Percentiles rank a stretch among this genome's conserved stretches.
These are phyloP conservation scores for Capniomyces stellatus DNA, from an alignment of 371 early-diverging fungal genomes.

Conservation along the genomic window DNA sequence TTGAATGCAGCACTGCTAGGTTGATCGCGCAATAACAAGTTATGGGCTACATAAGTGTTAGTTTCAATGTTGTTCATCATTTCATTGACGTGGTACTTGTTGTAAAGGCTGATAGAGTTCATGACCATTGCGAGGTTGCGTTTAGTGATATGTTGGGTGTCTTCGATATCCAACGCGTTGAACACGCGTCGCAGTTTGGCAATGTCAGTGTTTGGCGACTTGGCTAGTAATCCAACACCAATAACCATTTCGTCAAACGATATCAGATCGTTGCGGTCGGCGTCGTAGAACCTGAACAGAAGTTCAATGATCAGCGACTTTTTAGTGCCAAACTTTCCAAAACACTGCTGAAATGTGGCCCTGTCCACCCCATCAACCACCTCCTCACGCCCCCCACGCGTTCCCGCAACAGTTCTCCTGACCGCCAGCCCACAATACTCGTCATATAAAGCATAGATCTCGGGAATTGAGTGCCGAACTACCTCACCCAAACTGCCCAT, in stretches of 20 bases:
- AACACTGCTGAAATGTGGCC: constrained; percentile 61
- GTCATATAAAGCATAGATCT: constrained; percentile 1
- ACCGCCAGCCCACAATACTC: neutral
- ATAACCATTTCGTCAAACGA: constrained; percentile 64
- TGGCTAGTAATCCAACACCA: constrained; percentile 65
- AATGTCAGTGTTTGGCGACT: constrained; percentile 75
- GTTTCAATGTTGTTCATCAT: constrained; percentile 72
- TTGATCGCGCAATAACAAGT: constrained; percentile 54
- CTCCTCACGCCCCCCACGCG: constrained; percentile 28
- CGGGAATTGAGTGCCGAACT: neutral
- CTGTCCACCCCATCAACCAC: constrained; percentile 52
- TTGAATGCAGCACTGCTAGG: constrained; percentile 87
- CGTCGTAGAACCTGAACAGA: constrained; percentile 79
- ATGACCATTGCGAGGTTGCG: constrained; percentile 76
- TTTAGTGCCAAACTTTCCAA: constrained; percentile 71
- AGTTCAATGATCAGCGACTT: constrained; percentile 72
- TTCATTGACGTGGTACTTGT: constrained; percentile 74
- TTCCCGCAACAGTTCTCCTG: constrained; percentile 5
- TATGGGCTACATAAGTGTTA: constrained; percentile 9
- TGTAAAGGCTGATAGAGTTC: constrained; percentile 81
- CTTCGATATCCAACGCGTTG: constrained; percentile 81
- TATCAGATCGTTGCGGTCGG: constrained; percentile 52
- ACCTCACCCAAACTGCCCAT: neutral
- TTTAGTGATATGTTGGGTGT: constrained; percentile 65
- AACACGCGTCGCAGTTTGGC: constrained; percentile 24